Conservation (phyloP, 2,329 filamentous ascomycete species). For the Exophiala xenobiotica region DNA sequence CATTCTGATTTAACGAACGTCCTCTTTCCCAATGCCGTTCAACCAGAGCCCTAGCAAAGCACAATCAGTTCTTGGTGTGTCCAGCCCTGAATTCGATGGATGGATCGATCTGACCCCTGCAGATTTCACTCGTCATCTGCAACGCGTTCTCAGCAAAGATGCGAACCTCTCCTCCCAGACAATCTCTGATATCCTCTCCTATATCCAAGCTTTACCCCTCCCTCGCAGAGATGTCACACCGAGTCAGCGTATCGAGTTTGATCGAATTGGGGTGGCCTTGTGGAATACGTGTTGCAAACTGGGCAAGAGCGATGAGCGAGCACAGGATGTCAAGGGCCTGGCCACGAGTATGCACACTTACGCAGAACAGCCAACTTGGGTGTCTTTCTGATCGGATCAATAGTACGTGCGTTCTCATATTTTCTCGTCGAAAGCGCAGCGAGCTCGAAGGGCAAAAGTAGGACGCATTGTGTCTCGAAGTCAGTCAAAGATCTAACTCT, state of each 20-base stretch:
- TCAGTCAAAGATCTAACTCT: too few species aligned
- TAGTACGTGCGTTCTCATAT: constrained; percentile 62
- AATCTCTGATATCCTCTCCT: constrained; percentile 21
- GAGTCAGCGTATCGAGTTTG: constrained; percentile 27
- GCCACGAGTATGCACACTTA: constrained; percentile 10
- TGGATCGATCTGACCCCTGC: constrained; percentile 1
- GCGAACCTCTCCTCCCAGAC: constrained; percentile 1
- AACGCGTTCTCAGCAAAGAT: constrained; percentile 12
- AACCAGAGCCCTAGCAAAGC: constrained; percentile 9
- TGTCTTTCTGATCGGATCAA: neutral
- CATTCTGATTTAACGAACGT: too few species aligned
- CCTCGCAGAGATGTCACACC: constrained; percentile 20
- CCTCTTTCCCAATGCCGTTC: constrained; percentile 13
- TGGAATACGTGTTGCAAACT: constrained; percentile 40
- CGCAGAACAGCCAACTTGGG: neutral
- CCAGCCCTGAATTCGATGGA: neutral
- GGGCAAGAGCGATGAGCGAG: constrained; percentile 2
- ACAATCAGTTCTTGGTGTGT: constrained; percentile 23
- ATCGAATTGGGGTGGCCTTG: constrained; percentile 36
- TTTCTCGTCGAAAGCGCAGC: constrained; percentile 63
- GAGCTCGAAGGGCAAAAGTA: constrained; percentile 14
- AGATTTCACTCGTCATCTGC: constrained; percentile 33
- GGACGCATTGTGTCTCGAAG: neutral
- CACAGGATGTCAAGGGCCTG: neutral
- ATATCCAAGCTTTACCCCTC: constrained; percentile 23